These are phyloP conservation scores for Tricholoma saponaceum DNA, from an alignment of 768 basidiomycete species.

Conservation along the genomic window DNA sequence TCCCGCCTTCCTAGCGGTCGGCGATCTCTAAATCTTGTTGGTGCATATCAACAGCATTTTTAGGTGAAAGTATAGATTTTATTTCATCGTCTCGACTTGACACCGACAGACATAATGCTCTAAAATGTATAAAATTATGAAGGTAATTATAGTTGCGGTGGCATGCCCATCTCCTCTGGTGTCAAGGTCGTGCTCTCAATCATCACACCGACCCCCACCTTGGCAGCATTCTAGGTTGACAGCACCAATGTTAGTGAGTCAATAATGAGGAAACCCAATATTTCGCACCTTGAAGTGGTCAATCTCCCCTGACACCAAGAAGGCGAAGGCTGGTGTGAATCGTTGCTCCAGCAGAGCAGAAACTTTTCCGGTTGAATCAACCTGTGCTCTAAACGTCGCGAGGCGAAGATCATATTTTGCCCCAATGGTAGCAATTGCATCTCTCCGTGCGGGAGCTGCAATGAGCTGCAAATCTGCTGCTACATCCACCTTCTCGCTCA, in stretches of 20 bases:
- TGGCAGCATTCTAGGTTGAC: constrained; percentile 72
- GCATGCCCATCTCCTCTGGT: constrained; percentile 79
- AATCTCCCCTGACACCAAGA: constrained; percentile 93
- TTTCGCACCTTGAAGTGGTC: constrained; percentile 95
- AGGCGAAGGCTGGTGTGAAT: constrained; percentile 92
- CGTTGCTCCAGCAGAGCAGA: constrained; percentile 93
- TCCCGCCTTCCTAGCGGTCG: too few species aligned
- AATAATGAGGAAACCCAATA: neutral
- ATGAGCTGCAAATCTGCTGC: constrained; percentile 89
- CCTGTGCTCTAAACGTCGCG: constrained; percentile 90
- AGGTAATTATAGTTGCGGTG: constrained; percentile 42
- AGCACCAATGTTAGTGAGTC: neutral
- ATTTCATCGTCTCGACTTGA: neutral
- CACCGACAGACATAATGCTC: neutral
- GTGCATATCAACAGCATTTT: neutral
- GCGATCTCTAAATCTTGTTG: too few species aligned
- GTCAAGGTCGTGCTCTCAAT: constrained; percentile 83
- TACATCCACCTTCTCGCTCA: constrained; percentile 96
- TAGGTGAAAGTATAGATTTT: neutral
- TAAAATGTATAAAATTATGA: constrained; percentile 21
- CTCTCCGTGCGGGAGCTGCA: constrained; percentile 74
- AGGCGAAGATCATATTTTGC: constrained; percentile 96
- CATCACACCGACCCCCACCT: constrained; percentile 97
- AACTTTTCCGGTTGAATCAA: constrained; percentile 94
- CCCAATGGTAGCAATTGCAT: constrained; percentile 90